Base-by-base conservation (phyloP, 805 yeast genomes). In the Candida xiaguanensis region DNA sequence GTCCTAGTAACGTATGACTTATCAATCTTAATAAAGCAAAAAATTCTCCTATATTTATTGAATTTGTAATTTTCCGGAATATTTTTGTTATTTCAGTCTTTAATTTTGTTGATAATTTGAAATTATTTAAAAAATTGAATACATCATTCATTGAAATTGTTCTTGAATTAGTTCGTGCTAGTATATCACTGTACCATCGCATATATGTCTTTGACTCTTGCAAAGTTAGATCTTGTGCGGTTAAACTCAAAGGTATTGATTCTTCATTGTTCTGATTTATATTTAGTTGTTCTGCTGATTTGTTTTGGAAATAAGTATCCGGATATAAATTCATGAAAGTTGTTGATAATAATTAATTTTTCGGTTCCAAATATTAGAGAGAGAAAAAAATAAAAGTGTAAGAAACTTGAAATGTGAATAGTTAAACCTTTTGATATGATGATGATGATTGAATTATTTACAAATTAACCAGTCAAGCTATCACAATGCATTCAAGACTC, bases 131-230 rank as follows among this genome's bases (percentile, higher is more conserved):
- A 56, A 91, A 91, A 34, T 67, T 66, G 59, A 85, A 80, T n/a
- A 87, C 85, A 56, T 93, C 98, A 8, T 71, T 74, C 45, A 91
- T 64, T 3, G 80, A 71, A 6, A 91, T 79, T 23, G 85, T 63
- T 44, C 81, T 72, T 31, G 80, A 73, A 27, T 80, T 80, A 46
- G 84, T 83, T 38, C 90, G 75, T 32, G 85, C 72, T 26, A 85
- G 74, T 23, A 91, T 78, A 53, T 87, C 90, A 48, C 88, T 83
- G 59, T 90, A 91, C 99, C 99, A 91, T 48, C 96, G 70, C 49
- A 91, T 76, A 59, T 91, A 91, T 1, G 96, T 85, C 51, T 82
- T 78, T 9, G 80, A 75, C 59, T 91, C 99, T 41, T 83, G 85
- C 14, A 73, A 72, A 0, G 95, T 75, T 33, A 91, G 71, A 42